A percentile compares a stretch with the other conserved stretches of the same genome.
Conservation (phyloP, 371 early-diverging fungal species). For the Zychaea mexicana region DNA sequence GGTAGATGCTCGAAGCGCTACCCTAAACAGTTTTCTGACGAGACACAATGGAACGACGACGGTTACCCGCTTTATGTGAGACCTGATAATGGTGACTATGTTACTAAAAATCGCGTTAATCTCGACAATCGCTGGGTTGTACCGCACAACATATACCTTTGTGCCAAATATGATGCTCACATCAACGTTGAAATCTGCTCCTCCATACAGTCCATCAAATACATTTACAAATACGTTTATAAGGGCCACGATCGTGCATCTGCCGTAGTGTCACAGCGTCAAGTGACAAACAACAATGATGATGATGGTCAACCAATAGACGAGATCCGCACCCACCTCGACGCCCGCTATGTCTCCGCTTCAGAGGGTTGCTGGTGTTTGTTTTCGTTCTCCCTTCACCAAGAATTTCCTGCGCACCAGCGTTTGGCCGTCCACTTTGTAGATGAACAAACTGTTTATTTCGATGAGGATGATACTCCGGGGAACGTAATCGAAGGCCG, state of each 20-base stretch:
- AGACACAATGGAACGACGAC: conserved; percentile 2
- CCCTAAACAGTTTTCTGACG: conserved; percentile 19
- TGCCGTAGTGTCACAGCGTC: not conserved
- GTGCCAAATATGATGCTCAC: conserved; percentile 41
- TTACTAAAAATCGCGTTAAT: not conserved
- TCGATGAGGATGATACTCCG: not conserved
- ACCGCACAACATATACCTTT: conserved; percentile 34
- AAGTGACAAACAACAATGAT: not conserved
- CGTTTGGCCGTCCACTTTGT: conserved; percentile 23
- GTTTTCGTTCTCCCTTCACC: conserved; percentile 23
- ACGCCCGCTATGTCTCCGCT: conserved; percentile 34
- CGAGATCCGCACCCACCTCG: conserved; percentile 21
- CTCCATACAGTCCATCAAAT: conserved; percentile 27
- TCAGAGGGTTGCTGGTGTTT: conserved; percentile 30
- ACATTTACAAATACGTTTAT: conserved; percentile 42
- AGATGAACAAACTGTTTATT: conserved; percentile 7
- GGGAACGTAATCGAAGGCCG: not conserved
- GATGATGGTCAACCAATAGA: not conserved
- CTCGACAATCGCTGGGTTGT: conserved; percentile 32
- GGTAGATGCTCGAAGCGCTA: conserved; percentile 24
- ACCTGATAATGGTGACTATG: not conserved
- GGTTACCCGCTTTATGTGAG: conserved; percentile 6
- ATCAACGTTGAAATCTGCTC: conserved; percentile 43
- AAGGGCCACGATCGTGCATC: conserved; percentile 31
- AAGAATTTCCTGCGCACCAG: conserved; percentile 10